Percentiles rank a stretch among this genome's conserved stretches.
These are phyloP conservation scores for Alternaria triticimaculans DNA, from an alignment of 2,329 filamentous ascomycete species.

Conservation along the genomic window DNA sequence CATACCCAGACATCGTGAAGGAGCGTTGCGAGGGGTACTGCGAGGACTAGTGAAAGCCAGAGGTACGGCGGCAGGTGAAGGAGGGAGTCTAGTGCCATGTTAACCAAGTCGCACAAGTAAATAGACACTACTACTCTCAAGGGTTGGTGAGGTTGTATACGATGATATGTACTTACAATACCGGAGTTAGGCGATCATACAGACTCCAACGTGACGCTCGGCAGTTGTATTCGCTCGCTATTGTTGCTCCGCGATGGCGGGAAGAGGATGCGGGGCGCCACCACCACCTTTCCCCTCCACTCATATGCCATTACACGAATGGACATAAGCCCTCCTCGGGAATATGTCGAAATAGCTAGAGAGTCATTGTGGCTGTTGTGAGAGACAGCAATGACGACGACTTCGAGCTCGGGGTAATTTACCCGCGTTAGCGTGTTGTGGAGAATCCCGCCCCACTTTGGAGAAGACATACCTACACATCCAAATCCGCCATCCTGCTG, in stretches of 20 bases:
- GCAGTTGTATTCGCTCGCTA: slow-evolving; percentile 28
- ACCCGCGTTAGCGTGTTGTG: neutral
- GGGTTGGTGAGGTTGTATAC: neutral
- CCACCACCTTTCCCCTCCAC: neutral
- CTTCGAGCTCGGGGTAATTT: neutral
- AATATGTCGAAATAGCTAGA: neutral
- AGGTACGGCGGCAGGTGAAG: slow-evolving; percentile 23
- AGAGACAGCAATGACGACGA: neutral
- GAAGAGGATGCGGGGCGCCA: slow-evolving; percentile 17
- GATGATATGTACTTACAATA: slow-evolving; percentile 7
- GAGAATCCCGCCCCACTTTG: neutral
- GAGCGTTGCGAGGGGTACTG: slow-evolving; percentile 32
- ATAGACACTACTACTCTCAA: neutral
- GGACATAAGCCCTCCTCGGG: neutral
- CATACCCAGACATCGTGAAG: slow-evolving; percentile 39
- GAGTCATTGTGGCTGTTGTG: neutral
- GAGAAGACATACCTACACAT: neutral
- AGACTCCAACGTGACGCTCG: slow-evolving; percentile 19
- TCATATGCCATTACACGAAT: neutral
- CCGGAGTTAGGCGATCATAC: neutral
- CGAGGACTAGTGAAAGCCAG: slow-evolving; percentile 38
- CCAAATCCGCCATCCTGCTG: neutral
- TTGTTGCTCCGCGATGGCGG: slow-evolving; percentile 16
- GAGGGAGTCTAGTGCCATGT: slow-evolving; percentile 38
- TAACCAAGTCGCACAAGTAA: neutral